Evolutionary conservation across 192 early-diverging fungal genomes (phyloP).

Genomic region (Coemansia javaensis): DNA sequence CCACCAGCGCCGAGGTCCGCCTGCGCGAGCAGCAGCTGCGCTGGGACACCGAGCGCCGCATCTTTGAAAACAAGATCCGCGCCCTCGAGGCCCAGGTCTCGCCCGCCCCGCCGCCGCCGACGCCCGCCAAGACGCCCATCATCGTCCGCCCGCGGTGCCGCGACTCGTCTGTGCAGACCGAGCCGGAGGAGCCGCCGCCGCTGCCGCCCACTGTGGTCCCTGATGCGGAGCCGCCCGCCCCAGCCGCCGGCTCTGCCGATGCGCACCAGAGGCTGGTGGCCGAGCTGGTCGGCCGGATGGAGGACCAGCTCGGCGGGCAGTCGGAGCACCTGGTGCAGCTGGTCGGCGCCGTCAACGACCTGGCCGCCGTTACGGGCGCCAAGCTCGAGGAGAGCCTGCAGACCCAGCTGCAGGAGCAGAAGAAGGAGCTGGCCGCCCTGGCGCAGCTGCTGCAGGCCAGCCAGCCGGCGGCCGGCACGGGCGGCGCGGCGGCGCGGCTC

Average conservation of each 20-base stretch:
- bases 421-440: conserved; percentile 19
- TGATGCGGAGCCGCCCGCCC: too few relatives aligned
- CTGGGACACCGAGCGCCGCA: conserved; percentile 29
- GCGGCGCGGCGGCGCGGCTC: conserved; percentile 13
- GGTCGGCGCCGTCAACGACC: conserved; percentile 12
- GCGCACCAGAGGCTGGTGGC: conserved; percentile 14
- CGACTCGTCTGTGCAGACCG: conserved; percentile 36
- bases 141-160: conserved; percentile 12
- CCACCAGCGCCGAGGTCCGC: conserved; percentile 1
- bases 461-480: conserved; percentile 3
- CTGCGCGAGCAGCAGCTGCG: conserved; percentile 16
- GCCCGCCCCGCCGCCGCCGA: conserved; percentile 8
- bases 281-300: conserved; percentile 11
- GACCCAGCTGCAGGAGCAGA: conserved; percentile 15
- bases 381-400: conserved; percentile 21
- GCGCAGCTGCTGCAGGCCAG: conserved; percentile 14
- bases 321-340: conserved; percentile 20
- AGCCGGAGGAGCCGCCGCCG: conserved; percentile 1
- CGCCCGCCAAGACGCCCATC: too few relatives aligned
- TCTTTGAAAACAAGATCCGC: conserved; percentile 10
- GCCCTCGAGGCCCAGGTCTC: conserved; percentile 21
- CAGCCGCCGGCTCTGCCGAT: conserved; percentile 2
- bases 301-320: conserved; percentile 23
- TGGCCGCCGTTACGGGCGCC: conserved; percentile 9
- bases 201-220: too few relatives aligned